Evolutionary conservation across 805 yeast genomes (phyloP).

Genomic region (Blastobotrys terrestris): DNA sequence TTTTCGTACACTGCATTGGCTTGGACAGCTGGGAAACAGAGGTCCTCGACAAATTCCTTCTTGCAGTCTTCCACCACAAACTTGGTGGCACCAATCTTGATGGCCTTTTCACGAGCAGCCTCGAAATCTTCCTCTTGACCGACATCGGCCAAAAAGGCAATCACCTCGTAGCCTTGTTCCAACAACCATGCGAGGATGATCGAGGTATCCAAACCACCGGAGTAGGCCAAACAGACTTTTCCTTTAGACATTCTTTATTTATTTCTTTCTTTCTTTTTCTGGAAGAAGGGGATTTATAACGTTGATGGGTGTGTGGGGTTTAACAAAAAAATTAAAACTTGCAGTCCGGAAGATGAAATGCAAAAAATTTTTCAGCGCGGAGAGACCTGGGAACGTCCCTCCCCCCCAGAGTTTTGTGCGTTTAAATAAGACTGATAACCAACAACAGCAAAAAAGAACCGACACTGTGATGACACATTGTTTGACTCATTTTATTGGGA

Average conservation of each 20-base stretch:
- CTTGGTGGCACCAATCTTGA: slow-evolving; percentile 95
- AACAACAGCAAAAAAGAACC: too few relatives aligned
- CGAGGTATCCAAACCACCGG: slow-evolving; percentile 98
- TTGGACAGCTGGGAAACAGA: slow-evolving; percentile 94
- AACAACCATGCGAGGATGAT: slow-evolving; percentile 96
- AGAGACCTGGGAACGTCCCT: too few relatives aligned
- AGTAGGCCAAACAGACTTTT: slow-evolving; percentile 97
- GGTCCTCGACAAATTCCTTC: slow-evolving; percentile 88
- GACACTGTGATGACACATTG: background rate
- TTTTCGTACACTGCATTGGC: slow-evolving; percentile 97
- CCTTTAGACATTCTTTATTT: slow-evolving; percentile 78
- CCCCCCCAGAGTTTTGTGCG: background rate
- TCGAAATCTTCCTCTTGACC: slow-evolving; percentile 99
- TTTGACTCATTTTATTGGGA: background rate
- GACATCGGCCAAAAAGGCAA: slow-evolving; percentile 96
- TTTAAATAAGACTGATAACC: background rate
- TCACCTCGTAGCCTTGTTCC: slow-evolving; percentile 96
- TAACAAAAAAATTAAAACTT: background rate
- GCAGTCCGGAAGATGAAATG: background rate
- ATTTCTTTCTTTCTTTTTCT: background rate
- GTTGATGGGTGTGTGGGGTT: too few relatives aligned
- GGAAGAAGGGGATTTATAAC: too few relatives aligned
- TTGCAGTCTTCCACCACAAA: slow-evolving; percentile 92
- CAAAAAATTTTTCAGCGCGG: background rate
- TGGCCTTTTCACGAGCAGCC: slow-evolving; percentile 93